Conservation (phyloP, 768 basidiomycete genomes). For the Russula emetica region DNA sequence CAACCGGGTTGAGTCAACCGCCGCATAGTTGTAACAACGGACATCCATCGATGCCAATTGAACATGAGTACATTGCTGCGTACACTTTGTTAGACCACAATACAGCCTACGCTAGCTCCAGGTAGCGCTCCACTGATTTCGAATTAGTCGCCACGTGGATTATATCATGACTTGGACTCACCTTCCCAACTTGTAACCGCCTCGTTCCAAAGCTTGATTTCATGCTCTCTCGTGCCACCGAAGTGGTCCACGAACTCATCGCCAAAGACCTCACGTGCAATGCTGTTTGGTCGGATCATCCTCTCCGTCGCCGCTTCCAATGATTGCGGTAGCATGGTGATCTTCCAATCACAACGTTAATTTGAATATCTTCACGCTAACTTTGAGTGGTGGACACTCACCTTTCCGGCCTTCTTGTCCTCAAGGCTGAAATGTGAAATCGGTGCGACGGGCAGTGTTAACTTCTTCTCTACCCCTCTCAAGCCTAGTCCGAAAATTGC, state of each 20-base stretch:
- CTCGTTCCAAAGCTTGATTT: slow-evolving; percentile 79
- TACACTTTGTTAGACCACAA: background rate
- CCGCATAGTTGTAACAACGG: slow-evolving; percentile 1
- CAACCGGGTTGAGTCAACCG: background rate
- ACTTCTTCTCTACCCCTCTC: slow-evolving; percentile 78
- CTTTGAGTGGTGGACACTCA: slow-evolving; percentile 26
- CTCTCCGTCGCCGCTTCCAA: slow-evolving; percentile 72
- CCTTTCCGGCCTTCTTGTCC: slow-evolving; percentile 56
- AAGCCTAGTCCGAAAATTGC: slow-evolving; percentile 86
- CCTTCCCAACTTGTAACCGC: slow-evolving; percentile 96
- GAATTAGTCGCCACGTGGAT: slow-evolving; percentile 7
- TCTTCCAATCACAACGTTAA: slow-evolving; percentile 35
- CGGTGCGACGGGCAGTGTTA: slow-evolving; percentile 65
- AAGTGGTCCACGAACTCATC: slow-evolving; percentile 91
- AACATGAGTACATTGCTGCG: background rate
- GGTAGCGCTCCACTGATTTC: slow-evolving; percentile 70
- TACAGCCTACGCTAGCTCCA: slow-evolving; percentile 64
- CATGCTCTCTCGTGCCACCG: slow-evolving; percentile 91
- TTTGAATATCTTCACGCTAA: background rate
- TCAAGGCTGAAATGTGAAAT: slow-evolving; percentile 54
- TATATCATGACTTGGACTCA: slow-evolving; percentile 35
- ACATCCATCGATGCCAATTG: background rate
- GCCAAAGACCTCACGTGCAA: slow-evolving; percentile 86
- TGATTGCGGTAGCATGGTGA: slow-evolving; percentile 72
- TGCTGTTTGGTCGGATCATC: slow-evolving; percentile 74